phyloP scores from a whole-genome alignment of 1,284 basidiomycete species.

The Rhodotorula sp. region DNA sequence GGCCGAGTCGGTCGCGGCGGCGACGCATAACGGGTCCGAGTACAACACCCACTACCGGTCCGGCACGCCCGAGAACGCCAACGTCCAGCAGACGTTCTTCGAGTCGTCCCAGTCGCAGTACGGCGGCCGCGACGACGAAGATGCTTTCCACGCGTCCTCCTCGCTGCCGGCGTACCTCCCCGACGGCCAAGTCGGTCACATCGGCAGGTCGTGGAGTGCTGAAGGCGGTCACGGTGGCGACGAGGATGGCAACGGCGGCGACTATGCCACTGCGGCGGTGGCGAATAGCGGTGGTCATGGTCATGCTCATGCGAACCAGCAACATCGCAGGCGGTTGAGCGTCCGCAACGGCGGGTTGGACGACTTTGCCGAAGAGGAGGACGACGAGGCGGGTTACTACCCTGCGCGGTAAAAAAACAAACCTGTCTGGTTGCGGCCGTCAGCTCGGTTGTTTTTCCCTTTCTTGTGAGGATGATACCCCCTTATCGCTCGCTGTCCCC shows the following conservation, averaged over 20 bases:
- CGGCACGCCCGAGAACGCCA: conserved; percentile 41
- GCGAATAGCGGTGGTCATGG: neutral
- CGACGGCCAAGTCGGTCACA: neutral
- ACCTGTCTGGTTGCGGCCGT: neutral
- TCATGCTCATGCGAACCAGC: no score
- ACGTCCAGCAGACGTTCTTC: conserved; percentile 41
- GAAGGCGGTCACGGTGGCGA: neutral
- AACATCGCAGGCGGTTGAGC: conserved; percentile 19
- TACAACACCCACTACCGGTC: conserved; percentile 10
- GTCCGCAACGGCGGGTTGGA: conserved; percentile 33
- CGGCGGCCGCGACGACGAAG: neutral
- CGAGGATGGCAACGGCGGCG: neutral
- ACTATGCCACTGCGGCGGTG: neutral
- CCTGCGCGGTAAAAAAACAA: neutral
- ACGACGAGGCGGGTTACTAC: neutral
- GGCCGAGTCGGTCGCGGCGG: neutral
- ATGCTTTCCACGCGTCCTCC: no score
- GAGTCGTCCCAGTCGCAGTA: neutral
- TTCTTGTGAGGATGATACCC: no score
- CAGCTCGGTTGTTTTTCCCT: no score
- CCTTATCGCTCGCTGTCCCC: no score
- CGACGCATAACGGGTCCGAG: neutral
- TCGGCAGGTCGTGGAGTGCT: neutral
- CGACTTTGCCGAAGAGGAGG: conserved; percentile 8
- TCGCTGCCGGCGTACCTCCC: neutral